Evolutionary conservation across 768 basidiomycete species (phyloP).

Genomic region (Nidularia sp.): DNA sequence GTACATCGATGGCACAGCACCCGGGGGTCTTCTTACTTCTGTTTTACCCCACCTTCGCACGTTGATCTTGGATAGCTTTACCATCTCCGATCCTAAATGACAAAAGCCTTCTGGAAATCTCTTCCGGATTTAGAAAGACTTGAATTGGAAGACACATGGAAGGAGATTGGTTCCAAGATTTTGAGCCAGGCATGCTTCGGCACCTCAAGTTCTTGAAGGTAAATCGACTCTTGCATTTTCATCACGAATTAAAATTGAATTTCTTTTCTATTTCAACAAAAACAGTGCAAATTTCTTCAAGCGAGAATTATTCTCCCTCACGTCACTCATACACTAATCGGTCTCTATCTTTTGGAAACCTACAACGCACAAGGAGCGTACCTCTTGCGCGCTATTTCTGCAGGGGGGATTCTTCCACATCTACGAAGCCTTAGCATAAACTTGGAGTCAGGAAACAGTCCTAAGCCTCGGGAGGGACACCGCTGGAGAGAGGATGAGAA

Average conservation of each 20-base stretch:
- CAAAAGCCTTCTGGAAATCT: background rate
- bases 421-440: background rate
- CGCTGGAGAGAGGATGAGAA: background rate
- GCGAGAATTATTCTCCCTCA: too few species aligned
- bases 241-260: too few species aligned
- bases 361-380: background rate
- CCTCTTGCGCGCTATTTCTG: background rate
- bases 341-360: background rate
- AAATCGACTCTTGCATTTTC: background rate
- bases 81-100: background rate
- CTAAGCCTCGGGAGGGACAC: too few species aligned
- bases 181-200: background rate
- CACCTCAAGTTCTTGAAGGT: background rate
- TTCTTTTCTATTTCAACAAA: too few species aligned
- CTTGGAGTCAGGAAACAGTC: background rate
- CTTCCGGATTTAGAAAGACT: background rate
- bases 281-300: too few species aligned
- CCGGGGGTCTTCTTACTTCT: too few species aligned
- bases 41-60: too few species aligned
- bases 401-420: background rate
- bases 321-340: background rate
- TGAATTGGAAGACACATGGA: background rate
- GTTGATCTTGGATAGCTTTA: background rate
- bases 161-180: background rate
- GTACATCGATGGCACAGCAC: too few species aligned